Evolutionary conservation across 2,329 filamentous ascomycete genomes (phyloP), one percentile per base, ranked within the genome.

Genomic region (Ustulina deusta): DNA sequence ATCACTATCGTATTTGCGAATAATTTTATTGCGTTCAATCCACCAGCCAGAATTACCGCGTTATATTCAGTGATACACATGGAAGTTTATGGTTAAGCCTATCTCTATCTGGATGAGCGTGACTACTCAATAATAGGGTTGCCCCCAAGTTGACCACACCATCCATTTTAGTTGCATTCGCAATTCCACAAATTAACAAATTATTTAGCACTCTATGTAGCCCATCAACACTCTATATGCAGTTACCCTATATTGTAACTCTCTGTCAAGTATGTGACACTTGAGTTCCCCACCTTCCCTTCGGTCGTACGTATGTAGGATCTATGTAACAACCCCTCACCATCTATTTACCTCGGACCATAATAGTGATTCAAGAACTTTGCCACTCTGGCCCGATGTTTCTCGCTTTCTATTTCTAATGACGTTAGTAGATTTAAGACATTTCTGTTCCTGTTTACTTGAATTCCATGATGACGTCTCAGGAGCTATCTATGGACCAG

Each of bases 401-500:
- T n/a, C n/a, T n/a, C n/a, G n/a, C n/a, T n/a, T n/a, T n/a, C n/a
- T n/a, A n/a, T n/a, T n/a, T n/a, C n/a, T n/a, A n/a, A n/a, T n/a
- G n/a, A n/a, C n/a, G n/a, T n/a, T n/a, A n/a, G n/a, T n/a, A n/a
- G n/a, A n/a, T n/a, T n/a, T n/a, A n/a, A n/a, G n/a, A n/a, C n/a
- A 40, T 40, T 17, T 11, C 15, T 40, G 2, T 17, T 40, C 2
- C 38, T 40, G 5, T 11, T 40, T 40, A 6, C 38, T 40, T 40
- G 1, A 40, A 52, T 20, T 20, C 17, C 13, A 34, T 4, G 6
- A 52, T 52, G 48, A 20, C 15, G 13, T 52, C 48, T 34, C 29
- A 52, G 17, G 48, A 52, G 27, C 13, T 52, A n/a, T 34, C n/a
- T 34, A n/a, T 52, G 25, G 48, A 52, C 48, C 48, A 52, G 48